Base-by-base conservation (phyloP, 768 basidiomycete species). In the Mycena vulgaris region DNA sequence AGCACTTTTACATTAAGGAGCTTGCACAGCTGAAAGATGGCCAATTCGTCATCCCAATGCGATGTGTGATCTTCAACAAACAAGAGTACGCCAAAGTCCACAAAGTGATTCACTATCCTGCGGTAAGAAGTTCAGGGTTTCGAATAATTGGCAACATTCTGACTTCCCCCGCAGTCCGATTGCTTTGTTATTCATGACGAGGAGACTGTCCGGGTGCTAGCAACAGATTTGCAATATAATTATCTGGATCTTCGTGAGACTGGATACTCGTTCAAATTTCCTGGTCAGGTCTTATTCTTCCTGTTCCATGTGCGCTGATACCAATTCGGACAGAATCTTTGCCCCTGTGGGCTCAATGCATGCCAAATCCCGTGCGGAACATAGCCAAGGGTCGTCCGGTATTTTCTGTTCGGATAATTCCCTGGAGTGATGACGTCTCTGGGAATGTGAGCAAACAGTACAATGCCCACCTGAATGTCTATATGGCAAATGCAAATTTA, bases 401-500 rank as follows among this genome's bases (percentile, higher is more conserved):
- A 2, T 57, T 42, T 35, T 39, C n/a, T 74, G 79, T 82, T 73
- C 58, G 58, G 11, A 67, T 67, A 25, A 19, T 67, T 11, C 66
- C 66, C 3, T 67, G 58, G 66, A 67, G 66, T 10, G 66, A 67
- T 31, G 39, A 67, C 27, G 66, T 67, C n/a, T 67, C 66, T 8
- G 57, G 58, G 31, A 67, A 60, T 45, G 66, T 67, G 1, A 67
- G 66, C 49, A 84, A 84, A 68, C 80, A 82, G 53, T 83, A 78
- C 62, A 82, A 84, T 55, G 60, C 76, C 0, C 82, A 83, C 60
- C 78, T 66, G 14, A 83, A 83, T 56, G 57, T 81, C 2, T 83
- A 81, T 42, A 53, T 80, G 3, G 64, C 70, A n/a, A 79, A 81
- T 63, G 47, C 66, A 0, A 79, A 74, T 62, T n/a, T 82, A 0